Evolutionary conservation across 441 rosid genomes (phyloP).

Genomic region (Pelargonium australe): DNA sequence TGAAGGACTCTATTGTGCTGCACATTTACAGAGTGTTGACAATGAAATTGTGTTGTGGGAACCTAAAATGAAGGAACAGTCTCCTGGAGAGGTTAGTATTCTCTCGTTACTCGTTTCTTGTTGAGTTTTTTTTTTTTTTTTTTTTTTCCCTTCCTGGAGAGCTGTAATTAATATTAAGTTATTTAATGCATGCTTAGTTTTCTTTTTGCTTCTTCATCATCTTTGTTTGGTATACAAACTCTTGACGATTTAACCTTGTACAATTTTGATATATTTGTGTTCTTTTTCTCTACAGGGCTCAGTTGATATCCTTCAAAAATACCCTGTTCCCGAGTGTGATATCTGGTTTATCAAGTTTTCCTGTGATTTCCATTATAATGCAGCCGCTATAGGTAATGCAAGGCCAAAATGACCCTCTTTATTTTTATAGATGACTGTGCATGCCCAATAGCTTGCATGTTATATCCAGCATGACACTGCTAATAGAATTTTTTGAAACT

Average conservation of each 20-base stretch:
- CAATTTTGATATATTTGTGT: not conserved
- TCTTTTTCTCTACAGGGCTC: constrained; percentile 50
- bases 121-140: not conserved
- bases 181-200: not conserved
- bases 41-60: constrained; percentile 94
- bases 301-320: constrained; percentile 77
- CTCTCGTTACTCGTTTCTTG: constrained; percentile 8
- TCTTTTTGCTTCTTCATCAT: not conserved
- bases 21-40: constrained; percentile 76
- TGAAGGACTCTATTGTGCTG: constrained; percentile 11
- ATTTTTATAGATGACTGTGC: not conserved
- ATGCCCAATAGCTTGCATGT: not conserved
- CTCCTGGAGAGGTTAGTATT: constrained; percentile 86
- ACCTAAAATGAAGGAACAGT: constrained; percentile 88
- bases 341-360: constrained; percentile 99
- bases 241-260: not conserved
- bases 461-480: not conserved
- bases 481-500: not conserved
- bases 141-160: not conserved
- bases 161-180: not conserved
- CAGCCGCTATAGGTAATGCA: constrained; percentile 69
- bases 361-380: constrained; percentile 67
- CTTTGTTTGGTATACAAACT: not conserved
- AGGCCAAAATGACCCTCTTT: not conserved
- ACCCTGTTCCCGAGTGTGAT: constrained; percentile 89